phyloP scores from a whole-genome alignment of 129 eudicot species.

The Flaveria ramosissima region DNA sequence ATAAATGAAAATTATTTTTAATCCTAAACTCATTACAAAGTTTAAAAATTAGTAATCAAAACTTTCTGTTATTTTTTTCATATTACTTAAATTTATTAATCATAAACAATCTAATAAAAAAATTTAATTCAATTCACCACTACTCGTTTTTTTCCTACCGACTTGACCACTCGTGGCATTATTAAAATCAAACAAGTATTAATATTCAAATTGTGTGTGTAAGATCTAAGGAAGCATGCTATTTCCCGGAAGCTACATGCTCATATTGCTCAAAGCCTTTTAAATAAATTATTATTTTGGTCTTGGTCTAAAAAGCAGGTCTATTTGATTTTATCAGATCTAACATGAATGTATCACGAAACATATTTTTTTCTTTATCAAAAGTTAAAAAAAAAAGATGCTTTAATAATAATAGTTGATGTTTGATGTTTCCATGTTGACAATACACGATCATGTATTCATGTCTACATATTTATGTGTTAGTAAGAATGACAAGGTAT shows the following conservation, averaged over 20 bases:
- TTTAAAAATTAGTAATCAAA: too few species aligned
- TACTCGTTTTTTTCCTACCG: background rate
- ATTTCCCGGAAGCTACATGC: slow-evolving; percentile 14
- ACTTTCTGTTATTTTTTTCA: too few species aligned
- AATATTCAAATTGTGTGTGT: slow-evolving; percentile 6
- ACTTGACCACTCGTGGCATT: background rate
- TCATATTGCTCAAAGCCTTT: background rate
- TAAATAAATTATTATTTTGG: background rate
- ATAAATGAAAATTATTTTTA: too few species aligned
- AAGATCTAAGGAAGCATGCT: background rate
- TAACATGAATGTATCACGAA: background rate
- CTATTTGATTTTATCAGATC: slow-evolving; percentile 2
- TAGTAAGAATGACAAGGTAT: too few species aligned
- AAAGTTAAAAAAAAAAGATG: background rate
- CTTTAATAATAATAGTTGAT: background rate
- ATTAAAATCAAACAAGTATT: background rate
- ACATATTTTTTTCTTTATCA: background rate
- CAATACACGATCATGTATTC: background rate
- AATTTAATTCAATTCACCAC: too few species aligned
- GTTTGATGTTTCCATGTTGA: background rate
- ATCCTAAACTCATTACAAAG: too few species aligned
- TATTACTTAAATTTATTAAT: too few species aligned
- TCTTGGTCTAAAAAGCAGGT: slow-evolving; percentile 5
- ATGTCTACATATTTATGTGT: too few species aligned
- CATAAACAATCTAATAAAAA: too few species aligned